Conservation (phyloP, 805 yeast species). For the Candida takata region DNA sequence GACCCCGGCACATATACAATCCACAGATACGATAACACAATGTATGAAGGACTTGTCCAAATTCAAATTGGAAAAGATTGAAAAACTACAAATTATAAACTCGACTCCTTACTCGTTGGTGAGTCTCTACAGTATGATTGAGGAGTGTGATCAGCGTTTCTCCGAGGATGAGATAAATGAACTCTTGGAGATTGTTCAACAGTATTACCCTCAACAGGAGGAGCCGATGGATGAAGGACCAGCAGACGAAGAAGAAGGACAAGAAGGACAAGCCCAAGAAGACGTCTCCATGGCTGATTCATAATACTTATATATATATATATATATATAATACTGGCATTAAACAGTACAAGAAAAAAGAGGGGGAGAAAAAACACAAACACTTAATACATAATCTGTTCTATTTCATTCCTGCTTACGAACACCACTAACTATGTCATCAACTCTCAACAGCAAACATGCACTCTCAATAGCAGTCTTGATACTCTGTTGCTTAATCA, state of each 20-base stretch:
- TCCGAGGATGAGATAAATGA: conserved; percentile 55
- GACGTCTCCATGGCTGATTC: conserved; percentile 6
- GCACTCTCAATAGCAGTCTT: conserved; percentile 99
- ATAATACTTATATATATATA: no score
- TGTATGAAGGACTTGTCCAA: conserved; percentile 25
- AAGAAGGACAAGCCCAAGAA: conserved; percentile 6
- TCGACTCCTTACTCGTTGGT: conserved; percentile 76
- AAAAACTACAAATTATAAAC: conserved; percentile 77
- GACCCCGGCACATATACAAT: conserved; percentile 17
- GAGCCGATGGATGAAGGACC: conserved; percentile 8
- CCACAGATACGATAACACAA: conserved; percentile 23
- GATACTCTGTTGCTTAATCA: conserved; percentile 90
- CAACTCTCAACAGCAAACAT: conserved; percentile 88
- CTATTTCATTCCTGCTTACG: conserved; percentile 45
- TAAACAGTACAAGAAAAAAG: background rate
- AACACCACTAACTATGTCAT: conserved; percentile 95
- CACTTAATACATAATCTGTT: background rate
- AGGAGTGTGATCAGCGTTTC: conserved; percentile 87
- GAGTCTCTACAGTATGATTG: conserved; percentile 70
- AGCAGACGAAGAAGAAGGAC: conserved; percentile 11
- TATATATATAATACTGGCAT: background rate
- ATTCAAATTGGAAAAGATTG: conserved; percentile 68
- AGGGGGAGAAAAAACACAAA: background rate
- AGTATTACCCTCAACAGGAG: conserved; percentile 39
- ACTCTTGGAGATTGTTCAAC: conserved; percentile 49